A percentile compares a stretch with the other conserved stretches of the same genome.
phyloP scores from a whole-genome alignment of 148 eudicot genomes.

The Polygonum maritimum region DNA sequence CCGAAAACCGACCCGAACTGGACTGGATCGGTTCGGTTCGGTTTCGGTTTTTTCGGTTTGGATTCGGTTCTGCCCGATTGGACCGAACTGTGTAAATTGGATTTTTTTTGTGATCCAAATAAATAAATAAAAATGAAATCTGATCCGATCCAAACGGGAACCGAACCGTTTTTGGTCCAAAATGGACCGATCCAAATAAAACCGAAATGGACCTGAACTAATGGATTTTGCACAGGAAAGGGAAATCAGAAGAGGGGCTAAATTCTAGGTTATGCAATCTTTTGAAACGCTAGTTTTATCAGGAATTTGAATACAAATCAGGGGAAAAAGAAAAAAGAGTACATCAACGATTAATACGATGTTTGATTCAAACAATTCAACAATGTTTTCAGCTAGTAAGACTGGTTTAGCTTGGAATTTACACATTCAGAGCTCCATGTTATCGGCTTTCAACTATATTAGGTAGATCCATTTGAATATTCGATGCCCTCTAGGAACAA shows the following conservation, averaged over 20 bases:
- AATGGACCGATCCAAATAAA: no score
- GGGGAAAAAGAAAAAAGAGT: background rate
- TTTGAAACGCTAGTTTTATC: background rate
- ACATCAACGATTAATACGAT: background rate
- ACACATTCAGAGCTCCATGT: background rate
- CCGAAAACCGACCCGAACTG: no score
- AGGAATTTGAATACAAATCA: background rate
- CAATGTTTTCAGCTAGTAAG: background rate
- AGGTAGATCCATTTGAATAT: constrained; percentile 5
- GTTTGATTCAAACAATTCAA: background rate
- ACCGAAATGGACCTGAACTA: background rate
- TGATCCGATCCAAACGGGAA: no score
- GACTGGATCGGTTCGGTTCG: no score
- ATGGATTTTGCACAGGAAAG: background rate
- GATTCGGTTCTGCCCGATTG: no score
- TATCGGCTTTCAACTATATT: background rate
- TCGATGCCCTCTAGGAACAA: background rate
- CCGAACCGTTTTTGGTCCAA: no score
- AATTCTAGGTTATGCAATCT: background rate
- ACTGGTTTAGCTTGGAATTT: constrained; percentile 7
- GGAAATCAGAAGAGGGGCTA: background rate
- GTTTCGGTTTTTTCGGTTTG: no score
- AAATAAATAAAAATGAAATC: no score
- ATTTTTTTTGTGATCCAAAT: no score
- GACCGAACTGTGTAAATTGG: no score